Base-by-base conservation (phyloP, 768 basidiomycete species). In the Boletus reticulatus region DNA sequence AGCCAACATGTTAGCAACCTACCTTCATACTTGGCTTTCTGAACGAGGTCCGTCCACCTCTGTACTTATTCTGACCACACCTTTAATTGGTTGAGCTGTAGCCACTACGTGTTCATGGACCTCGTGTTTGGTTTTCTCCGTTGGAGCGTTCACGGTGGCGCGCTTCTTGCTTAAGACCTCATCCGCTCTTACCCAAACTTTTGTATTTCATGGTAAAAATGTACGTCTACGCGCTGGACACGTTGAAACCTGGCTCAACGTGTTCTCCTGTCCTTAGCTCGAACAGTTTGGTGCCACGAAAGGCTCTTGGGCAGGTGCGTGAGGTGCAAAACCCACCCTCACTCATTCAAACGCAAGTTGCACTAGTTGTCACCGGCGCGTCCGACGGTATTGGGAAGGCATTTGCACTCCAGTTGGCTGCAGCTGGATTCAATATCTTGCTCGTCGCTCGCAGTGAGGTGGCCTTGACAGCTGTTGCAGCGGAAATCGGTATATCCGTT, bases 321-420 rank as follows among this genome's bases (percentile, higher is more conserved):
- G 13, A 6, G 20, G 6, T 17, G 37, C 13, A 11, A 20, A n/a
- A 39, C 43, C 1, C 4, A 20, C 7, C 19, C 20, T 14, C 19
- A 6, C 12, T 13, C 32, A 14, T 24, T 34, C 43, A 14, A 38
- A 39, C 48, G 37, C 47, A 41, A 19, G 4, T 32, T 6, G 20
- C 19, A 22, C 22, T 52, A 82, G 90, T 98, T 19, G 84, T 99
- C 14, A 98, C 96, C 1, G 97, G 97, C 34, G 89, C 92, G 24
- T 97, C 97, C 0, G 92, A 94, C 57, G 97, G 97, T 9, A 96
- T 99, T 61, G 97, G 97, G 3, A 89, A 87, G 58, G 94, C 96
- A 68, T 98, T 95, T 60, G 88, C 95, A 10, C 69, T 88, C n/a
- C 95, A 98, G 71, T 80, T 99, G 37, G 94, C 89, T 2, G 82